Evolutionary conservation across 139 green algal genomes (phyloP).

Genomic region (Eudorina sp.): DNA sequence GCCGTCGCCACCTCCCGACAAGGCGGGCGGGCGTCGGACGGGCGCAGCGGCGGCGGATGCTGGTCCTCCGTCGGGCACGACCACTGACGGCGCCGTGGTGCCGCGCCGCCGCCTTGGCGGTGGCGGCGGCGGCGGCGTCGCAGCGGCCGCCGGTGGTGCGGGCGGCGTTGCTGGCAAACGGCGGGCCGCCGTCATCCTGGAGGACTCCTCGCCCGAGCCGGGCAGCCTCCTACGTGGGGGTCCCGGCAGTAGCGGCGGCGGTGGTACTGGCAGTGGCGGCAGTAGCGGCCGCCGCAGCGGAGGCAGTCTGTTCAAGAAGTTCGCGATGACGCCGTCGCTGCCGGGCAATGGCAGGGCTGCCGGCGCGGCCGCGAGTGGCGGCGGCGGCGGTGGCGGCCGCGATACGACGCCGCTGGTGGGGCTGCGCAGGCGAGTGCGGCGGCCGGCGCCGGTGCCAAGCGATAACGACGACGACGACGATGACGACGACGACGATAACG

Average conservation of each 20-base stretch:
- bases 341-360: neutral
- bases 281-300: neutral
- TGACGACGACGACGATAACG: neutral
- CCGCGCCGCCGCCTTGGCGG: neutral
- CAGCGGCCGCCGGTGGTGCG: neutral
- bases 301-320: constrained; percentile 24
- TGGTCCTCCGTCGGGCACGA: neutral
- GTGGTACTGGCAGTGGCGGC: neutral
- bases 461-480: neutral
- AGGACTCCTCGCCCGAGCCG: constrained; percentile 27
- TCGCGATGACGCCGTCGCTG: neutral
- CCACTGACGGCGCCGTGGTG: neutral
- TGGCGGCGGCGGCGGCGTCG: neutral
- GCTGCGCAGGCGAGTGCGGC: neutral
- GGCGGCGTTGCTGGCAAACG: neutral
- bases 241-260: neutral
- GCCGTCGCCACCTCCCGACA: neutral
- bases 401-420: constrained; percentile 26
- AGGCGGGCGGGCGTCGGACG: too few species aligned
- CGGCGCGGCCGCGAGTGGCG: neutral
- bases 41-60: neutral
- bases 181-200: neutral
- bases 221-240: too few species aligned
- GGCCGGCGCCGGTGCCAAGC: neutral
- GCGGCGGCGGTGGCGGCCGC: neutral